These are phyloP conservation scores for Plasmopara muralis DNA, from an alignment of 352 stramenopile genomes.

Conservation along the genomic window DNA sequence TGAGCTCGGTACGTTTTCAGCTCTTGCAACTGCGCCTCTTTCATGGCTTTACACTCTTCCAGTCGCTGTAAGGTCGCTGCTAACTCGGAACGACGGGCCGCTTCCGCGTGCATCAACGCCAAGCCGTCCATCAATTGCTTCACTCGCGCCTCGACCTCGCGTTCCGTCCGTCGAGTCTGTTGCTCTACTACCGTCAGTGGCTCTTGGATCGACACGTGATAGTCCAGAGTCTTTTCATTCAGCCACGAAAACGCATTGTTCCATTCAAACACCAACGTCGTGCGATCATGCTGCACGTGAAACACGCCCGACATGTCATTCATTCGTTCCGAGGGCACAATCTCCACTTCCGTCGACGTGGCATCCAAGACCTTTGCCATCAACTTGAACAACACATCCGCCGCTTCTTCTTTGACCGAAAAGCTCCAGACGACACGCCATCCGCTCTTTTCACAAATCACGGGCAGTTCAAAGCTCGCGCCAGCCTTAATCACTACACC, in stretches of 20 bases:
- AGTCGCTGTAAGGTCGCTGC: constrained; percentile 30
- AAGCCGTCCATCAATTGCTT: constrained; percentile 29
- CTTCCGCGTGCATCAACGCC: constrained; percentile 31
- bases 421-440: constrained; percentile 81
- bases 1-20: constrained; percentile 27
- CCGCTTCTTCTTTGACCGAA: constrained; percentile 55
- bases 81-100: constrained; percentile 29
- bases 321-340: constrained; percentile 44
- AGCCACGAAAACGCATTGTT: constrained; percentile 84
- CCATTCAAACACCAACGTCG: constrained; percentile 63
- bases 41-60: constrained; percentile 26
- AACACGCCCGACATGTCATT: constrained; percentile 47
- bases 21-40: constrained; percentile 27
- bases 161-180: constrained; percentile 28
- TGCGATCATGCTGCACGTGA: constrained; percentile 29
- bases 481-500: constrained; percentile 78
- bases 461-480: constrained; percentile 54
- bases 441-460: constrained; percentile 56
- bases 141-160: constrained; percentile 15
- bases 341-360: constrained; percentile 20
- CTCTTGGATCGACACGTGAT: constrained; percentile 72
- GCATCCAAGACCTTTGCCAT: constrained; percentile 3
- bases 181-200: constrained; percentile 37
- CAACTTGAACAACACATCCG: constrained; percentile 55
- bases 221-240: constrained; percentile 80